Evolutionary conservation across 2,329 filamentous ascomycete genomes (phyloP).

Genomic region (Alternaria longipes): DNA sequence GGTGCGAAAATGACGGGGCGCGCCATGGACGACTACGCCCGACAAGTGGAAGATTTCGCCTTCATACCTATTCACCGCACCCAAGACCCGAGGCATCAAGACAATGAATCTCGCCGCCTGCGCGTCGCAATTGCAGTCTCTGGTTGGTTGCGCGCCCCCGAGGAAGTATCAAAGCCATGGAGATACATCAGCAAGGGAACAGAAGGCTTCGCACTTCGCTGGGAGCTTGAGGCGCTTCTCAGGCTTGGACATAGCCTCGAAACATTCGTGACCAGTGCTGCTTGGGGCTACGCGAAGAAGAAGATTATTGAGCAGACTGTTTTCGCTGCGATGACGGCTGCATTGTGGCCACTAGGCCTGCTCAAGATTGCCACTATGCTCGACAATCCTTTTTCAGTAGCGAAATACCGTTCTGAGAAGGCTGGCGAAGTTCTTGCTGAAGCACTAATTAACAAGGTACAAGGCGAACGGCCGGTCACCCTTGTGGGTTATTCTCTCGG

Average conservation of each 20-base stretch:
- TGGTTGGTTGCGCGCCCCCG: constrained; percentile 79
- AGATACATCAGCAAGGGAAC: constrained; percentile 73
- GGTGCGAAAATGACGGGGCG: constrained; percentile 82
- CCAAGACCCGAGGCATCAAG: constrained; percentile 59
- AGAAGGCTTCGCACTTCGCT: constrained; percentile 84
- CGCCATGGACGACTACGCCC: constrained; percentile 87
- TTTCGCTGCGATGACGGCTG: constrained; percentile 58
- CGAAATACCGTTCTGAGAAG: constrained; percentile 79
- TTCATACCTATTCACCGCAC: constrained; percentile 72
- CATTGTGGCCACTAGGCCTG: constrained; percentile 59
- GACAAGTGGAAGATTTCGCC: constrained; percentile 87
- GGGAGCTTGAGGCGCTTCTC: constrained; percentile 79
- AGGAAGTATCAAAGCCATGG: constrained; percentile 82
- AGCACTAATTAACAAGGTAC: constrained; percentile 80
- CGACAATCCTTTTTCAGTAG: constrained; percentile 84
- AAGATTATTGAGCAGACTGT: constrained; percentile 74
- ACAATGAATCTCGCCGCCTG: constrained; percentile 62
- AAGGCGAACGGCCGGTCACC: constrained; percentile 82
- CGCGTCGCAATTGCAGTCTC: constrained; percentile 84
- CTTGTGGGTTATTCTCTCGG: constrained; percentile 84
- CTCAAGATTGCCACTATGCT: constrained; percentile 65
- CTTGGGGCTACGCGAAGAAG: constrained; percentile 79
- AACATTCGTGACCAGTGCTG: constrained; percentile 77
- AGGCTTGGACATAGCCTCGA: constrained; percentile 82
- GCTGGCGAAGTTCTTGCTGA: constrained; percentile 82